phyloP scores from a whole-genome alignment of 176 grass and related monocot genomes.

The Ampelocalamus luodianensis region DNA sequence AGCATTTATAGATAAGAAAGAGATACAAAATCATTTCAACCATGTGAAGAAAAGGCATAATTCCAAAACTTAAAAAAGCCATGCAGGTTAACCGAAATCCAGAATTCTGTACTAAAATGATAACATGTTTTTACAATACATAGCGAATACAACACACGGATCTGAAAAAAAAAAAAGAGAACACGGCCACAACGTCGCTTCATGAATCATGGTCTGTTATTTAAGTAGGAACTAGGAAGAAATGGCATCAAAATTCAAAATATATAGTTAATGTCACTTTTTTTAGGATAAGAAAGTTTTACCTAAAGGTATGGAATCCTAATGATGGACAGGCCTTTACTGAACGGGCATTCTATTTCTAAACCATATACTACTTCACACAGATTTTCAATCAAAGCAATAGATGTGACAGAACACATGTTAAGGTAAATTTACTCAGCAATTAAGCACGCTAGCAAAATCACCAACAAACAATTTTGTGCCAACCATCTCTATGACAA shows the following conservation, averaged over 20 bases:
- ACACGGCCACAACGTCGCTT: not conserved
- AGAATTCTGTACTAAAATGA: not conserved
- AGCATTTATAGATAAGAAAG: not conserved
- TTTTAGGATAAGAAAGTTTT: not conserved
- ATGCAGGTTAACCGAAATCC: not conserved
- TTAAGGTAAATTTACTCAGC: too few relatives aligned
- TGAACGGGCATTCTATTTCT: too few relatives aligned
- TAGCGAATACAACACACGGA: not conserved
- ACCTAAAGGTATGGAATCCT: not conserved
- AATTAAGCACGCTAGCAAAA: too few relatives aligned
- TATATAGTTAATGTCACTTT: not conserved
- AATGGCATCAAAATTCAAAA: not conserved
- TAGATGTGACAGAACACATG: too few relatives aligned
- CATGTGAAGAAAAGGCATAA: not conserved
- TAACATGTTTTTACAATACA: not conserved
- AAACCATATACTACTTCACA: too few relatives aligned
- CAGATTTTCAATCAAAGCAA: too few relatives aligned
- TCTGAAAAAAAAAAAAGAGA: not conserved
- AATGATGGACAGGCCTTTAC: too few relatives aligned
- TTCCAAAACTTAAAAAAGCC: not conserved
- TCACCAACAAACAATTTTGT: too few relatives aligned
- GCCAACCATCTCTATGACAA: not conserved
- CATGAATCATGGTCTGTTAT: not conserved
- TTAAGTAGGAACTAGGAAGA: not conserved
- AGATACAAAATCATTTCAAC: not conserved